Evolutionary conservation across 768 basidiomycete species (phyloP), one percentile per base, ranked within the genome.

Genomic region (Termitomyces bulborhizus): DNA sequence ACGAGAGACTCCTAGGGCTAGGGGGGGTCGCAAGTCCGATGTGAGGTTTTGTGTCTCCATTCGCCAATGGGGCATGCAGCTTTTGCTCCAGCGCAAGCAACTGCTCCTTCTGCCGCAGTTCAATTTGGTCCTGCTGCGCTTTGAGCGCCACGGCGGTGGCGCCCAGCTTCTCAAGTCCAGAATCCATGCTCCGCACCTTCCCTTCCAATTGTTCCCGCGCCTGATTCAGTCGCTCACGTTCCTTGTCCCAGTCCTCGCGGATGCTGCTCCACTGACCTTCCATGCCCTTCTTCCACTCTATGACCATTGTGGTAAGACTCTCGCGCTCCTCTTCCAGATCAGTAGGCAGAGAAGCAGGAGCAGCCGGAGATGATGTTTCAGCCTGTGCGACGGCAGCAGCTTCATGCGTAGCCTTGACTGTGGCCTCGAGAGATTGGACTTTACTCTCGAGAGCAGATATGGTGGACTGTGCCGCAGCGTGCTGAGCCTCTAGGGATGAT

Each of bases 201-300:
- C 56, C 70, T 69, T 95, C 94, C 86, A 89, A 95, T 61, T 94
- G 90, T 41, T 89, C 84, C 46, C 86, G 77, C 12, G 90, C 91
- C 18, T 78, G 73, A 40, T 77, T 75, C 11, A 97, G 75, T 18
- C 90, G 76, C 57, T 87, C 86, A 4, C 93, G 77, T 69, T 97
- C 94, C 37, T 80, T 75, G 1, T 77, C 78, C 93, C 93, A 97
- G 53, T 89, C 88, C 60, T 90, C 86, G 62, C 86, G 82, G 32
- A 94, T 85, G 29, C 69, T 72, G 36, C 73, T 79, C 91, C 91
- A 94, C 48, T 85, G 82, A 8, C 85, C 87, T 62, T 94, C 92
- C 24, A 94, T 83, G 11, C 73, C 75, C 63, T 82, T 84, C 67
- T 86, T 88, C 90, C 91, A 94, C 41, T 85, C 82, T 18, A 74